Percentiles rank a stretch among this genome's conserved stretches.
Evolutionary conservation across 2,329 filamentous ascomycete species (phyloP).

Genomic region (Penicillium glabrum): DNA sequence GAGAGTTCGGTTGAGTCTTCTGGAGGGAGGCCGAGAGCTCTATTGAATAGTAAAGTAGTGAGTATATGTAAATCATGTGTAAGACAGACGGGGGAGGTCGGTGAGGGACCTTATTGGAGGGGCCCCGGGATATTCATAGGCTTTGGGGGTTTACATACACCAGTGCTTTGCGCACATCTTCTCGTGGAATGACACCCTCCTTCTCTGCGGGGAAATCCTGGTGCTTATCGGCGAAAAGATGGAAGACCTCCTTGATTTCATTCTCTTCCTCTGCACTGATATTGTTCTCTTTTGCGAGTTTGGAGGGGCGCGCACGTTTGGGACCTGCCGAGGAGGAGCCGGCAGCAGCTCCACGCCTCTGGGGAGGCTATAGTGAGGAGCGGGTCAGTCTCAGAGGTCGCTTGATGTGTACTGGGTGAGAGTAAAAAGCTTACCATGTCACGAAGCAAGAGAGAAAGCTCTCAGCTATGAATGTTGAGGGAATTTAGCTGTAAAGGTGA

Average conservation of each 20-base stretch:
- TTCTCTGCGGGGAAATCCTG: constrained; percentile 71
- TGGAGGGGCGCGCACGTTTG: constrained; percentile 65
- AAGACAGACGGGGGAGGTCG: background rate
- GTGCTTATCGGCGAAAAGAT: constrained; percentile 63
- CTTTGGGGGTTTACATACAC: constrained; percentile 55
- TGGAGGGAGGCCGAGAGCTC: constrained; percentile 77
- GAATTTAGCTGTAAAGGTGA: background rate
- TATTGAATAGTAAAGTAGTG: constrained; percentile 34
- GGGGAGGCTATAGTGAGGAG: constrained; percentile 32
- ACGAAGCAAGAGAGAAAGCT: background rate
- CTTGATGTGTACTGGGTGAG: background rate
- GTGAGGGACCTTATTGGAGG: background rate
- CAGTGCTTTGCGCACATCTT: constrained; percentile 69
- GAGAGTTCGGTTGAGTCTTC: constrained; percentile 64
- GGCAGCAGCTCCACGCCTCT: constrained; percentile 34
- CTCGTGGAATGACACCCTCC: constrained; percentile 65
- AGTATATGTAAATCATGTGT: background rate
- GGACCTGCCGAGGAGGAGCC: constrained; percentile 31
- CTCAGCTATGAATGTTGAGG: background rate
- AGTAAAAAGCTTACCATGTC: background rate
- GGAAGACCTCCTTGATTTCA: constrained; percentile 88
- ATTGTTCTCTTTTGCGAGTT: constrained; percentile 89
- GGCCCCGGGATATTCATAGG: background rate
- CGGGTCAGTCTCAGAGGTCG: background rate
- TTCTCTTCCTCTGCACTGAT: constrained; percentile 79